Evolutionary conservation across 2,329 filamentous ascomycete genomes (phyloP).

Genomic region (Aureobasidium sp.): DNA sequence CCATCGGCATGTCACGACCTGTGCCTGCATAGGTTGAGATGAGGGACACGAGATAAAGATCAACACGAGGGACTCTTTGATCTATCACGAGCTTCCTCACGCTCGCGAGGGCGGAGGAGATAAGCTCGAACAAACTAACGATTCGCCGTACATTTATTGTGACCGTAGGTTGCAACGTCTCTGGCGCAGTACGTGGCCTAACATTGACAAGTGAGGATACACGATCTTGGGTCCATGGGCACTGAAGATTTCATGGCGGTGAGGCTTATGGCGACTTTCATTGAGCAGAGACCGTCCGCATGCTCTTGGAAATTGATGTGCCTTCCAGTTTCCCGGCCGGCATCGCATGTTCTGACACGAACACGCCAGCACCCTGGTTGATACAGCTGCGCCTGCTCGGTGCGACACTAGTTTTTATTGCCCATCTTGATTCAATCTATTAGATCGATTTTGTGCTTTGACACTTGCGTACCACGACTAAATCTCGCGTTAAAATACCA

Average conservation of each 20-base stretch:
- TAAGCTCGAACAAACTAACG: no score
- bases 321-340: not conserved
- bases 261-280: not conserved
- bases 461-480: not conserved
- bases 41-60: not conserved
- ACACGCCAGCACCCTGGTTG: not conserved
- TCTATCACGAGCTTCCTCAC: not conserved
- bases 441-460: conserved; percentile 4
- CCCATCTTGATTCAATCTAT: not conserved
- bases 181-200: no score
- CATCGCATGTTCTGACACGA: not conserved
- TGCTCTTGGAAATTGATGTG: not conserved
- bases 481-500: not conserved
- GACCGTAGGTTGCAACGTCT: no score
- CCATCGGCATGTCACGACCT: conserved; percentile 8
- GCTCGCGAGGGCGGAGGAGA: no score
- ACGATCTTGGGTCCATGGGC: no score
- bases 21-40: conserved; percentile 11
- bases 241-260: not conserved
- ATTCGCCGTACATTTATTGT: no score
- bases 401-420: not conserved
- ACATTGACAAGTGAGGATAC: no score
- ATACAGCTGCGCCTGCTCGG: not conserved
- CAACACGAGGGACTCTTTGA: not conserved
- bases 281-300: not conserved